Evolutionary conservation across 2,329 filamentous ascomycete species (phyloP), one percentile per base, ranked within the genome.

Genomic region (Aspergillus sp.): DNA sequence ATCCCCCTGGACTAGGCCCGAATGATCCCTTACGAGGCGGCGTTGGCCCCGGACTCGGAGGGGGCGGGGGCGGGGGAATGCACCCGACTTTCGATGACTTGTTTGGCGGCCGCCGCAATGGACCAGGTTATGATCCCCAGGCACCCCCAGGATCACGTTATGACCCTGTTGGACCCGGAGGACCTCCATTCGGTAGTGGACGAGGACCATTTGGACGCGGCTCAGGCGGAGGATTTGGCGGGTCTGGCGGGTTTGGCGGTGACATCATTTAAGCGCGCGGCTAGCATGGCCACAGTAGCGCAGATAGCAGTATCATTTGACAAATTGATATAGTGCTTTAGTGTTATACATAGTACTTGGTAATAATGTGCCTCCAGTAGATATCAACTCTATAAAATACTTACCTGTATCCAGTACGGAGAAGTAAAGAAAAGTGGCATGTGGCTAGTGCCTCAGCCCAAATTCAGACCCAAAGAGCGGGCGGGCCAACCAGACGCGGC

Each of bases 61-160:
- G 81, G 0, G 80, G 81, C 12, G 79, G 83, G 17, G 79, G 79
- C 9, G 83, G 85, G 10, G 93, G 93, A 1, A 98, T 98, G 93
- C 88, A 96, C 68, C 93, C 93, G 1, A 95, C 90, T 0, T 93
- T 95, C 64, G 89, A 95, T 59, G 90, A 97, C 62, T 89, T 88
- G 5, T 69, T 96, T 43, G 95, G 95, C 63, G 85, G 84, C 1
- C 68, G 64, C 5, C 67, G 74, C 2, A 68, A 69, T 32, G 74
- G 69, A 22, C 20, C 4, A 12, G 75, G 73, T 0, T 85, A 79
- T 60, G 80, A 90, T 61, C 83, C 85, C 1, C 85, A 84, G 63
- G 84, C 82, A 23, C 93, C 93, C 4, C 90, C 89, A 2, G 93
- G 93, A 1, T 85, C 90, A n/a, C 77, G 93, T 54, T 97, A 89